Evolutionary conservation across 2,329 filamentous ascomycete genomes (phyloP).

Genomic region (Botryosphaeria dothidea): DNA sequence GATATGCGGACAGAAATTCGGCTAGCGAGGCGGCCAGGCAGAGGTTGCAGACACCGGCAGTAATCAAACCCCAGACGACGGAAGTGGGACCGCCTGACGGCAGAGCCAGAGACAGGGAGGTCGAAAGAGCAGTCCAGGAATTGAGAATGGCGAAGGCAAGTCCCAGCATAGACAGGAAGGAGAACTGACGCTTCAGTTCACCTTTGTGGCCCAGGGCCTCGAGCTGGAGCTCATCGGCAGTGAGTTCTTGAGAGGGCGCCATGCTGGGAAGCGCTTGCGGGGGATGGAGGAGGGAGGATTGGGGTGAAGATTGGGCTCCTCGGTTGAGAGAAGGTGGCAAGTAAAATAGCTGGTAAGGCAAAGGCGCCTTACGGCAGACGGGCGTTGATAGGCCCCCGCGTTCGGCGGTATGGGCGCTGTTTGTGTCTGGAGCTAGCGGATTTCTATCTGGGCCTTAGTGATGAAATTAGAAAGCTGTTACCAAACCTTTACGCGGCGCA

Average conservation of each 20-base stretch:
- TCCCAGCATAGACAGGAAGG: slow-evolving; percentile 60
- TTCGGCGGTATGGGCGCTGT: slow-evolving; percentile 19
- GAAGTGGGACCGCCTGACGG: slow-evolving; percentile 70
- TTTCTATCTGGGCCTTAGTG: slow-evolving; percentile 15
- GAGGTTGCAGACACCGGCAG: slow-evolving; percentile 63
- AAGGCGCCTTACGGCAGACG: background rate
- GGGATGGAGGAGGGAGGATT: background rate
- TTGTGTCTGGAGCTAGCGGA: slow-evolving; percentile 16
- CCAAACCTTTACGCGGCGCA: background rate
- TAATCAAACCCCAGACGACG: slow-evolving; percentile 69
- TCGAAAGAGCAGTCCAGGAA: slow-evolving; percentile 63
- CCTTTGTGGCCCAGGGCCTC: slow-evolving; percentile 56
- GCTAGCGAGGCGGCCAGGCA: slow-evolving; percentile 69
- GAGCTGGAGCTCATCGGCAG: slow-evolving; percentile 37
- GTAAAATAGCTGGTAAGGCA: slow-evolving; percentile 11
- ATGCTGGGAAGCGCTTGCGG: background rate
- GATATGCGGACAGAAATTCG: slow-evolving; percentile 69
- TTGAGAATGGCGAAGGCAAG: slow-evolving; percentile 65
- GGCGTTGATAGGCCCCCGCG: slow-evolving; percentile 14
- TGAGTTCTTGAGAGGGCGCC: slow-evolving; percentile 1
- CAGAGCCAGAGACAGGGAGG: slow-evolving; percentile 61
- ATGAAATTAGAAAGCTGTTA: slow-evolving; percentile 20
- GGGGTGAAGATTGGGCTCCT: background rate
- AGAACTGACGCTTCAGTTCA: slow-evolving; percentile 61
- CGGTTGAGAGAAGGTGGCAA: background rate